Percentiles rank a stretch among this genome's conserved stretches.
Evolutionary conservation across 495 filamentous ascomycete genomes (phyloP).

Genomic region (Chaetomium cochliodes): DNA sequence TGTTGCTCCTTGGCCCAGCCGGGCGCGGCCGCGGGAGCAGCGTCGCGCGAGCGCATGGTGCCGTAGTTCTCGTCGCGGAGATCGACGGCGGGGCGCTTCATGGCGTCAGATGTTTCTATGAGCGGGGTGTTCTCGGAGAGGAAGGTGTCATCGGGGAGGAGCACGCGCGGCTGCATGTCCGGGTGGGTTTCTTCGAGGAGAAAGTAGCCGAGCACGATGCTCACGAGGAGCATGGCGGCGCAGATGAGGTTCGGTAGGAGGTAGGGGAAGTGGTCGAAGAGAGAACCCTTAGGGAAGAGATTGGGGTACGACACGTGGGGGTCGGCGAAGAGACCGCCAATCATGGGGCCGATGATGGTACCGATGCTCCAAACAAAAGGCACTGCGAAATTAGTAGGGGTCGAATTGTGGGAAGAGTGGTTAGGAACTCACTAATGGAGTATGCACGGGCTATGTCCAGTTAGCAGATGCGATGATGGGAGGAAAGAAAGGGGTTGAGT

Average conservation of each 20-base stretch:
- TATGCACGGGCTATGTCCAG: conserved; percentile 65
- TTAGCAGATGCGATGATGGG: conserved; percentile 26
- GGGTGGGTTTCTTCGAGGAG: conserved; percentile 80
- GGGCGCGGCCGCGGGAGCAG: not conserved
- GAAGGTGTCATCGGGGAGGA: conserved; percentile 52
- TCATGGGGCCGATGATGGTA: conserved; percentile 77
- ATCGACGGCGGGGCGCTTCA: conserved; percentile 66
- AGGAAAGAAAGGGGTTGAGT: not conserved
- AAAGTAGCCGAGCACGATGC: conserved; percentile 70
- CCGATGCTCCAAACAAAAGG: conserved; percentile 87
- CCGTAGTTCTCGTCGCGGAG: conserved; percentile 75
- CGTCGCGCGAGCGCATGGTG: conserved; percentile 62
- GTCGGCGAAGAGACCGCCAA: conserved; percentile 75
- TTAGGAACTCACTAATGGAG: conserved; percentile 53
- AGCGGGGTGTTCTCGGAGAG: conserved; percentile 65
- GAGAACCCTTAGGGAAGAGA: conserved; percentile 57
- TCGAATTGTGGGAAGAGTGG: not conserved
- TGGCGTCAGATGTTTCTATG: conserved; percentile 67
- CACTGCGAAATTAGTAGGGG: conserved; percentile 41
- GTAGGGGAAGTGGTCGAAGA: conserved; percentile 79
- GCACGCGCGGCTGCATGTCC: conserved; percentile 65
- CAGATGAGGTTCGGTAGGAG: conserved; percentile 80
- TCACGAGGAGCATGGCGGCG: conserved; percentile 65
- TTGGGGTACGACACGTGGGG: conserved; percentile 67
- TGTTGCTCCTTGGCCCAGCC: conserved; percentile 28